Evolutionary conservation across 2,329 filamentous ascomycete species (phyloP).

Genomic region (Neurospora crassa): DNA sequence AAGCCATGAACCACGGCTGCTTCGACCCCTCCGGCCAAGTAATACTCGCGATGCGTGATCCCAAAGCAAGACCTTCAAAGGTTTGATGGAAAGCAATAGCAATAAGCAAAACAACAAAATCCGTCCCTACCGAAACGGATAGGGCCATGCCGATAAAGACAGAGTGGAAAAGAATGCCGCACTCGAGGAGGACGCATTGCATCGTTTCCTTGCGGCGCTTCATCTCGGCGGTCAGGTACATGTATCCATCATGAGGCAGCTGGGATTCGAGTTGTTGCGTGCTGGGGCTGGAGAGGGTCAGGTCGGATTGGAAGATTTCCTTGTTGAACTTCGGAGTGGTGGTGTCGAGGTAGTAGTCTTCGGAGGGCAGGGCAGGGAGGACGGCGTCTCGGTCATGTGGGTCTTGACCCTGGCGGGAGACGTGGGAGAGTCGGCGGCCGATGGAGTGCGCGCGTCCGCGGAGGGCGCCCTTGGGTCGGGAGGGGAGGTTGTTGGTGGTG

Average conservation of each 20-base stretch:
- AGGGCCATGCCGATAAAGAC: slow-evolving; percentile 84
- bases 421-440: slow-evolving; percentile 18
- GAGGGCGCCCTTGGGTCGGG: background rate
- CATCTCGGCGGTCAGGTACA: slow-evolving; percentile 39
- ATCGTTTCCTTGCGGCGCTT: slow-evolving; percentile 56
- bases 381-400: background rate
- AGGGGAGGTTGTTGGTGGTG: background rate
- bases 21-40: slow-evolving; percentile 60
- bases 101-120: slow-evolving; percentile 72
- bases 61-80: slow-evolving; percentile 80
- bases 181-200: slow-evolving; percentile 72
- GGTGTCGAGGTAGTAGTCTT: slow-evolving; percentile 5
- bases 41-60: slow-evolving; percentile 73
- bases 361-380: background rate
- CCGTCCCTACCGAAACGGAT: slow-evolving; percentile 66
- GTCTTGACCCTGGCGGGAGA: background rate
- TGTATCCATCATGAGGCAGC: slow-evolving; percentile 5
- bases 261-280: slow-evolving; percentile 1
- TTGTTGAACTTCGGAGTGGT: background rate
- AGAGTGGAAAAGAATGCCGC: slow-evolving; percentile 76
- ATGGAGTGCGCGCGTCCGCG: background rate
- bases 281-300: slow-evolving; percentile 57
- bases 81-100: slow-evolving; percentile 78
- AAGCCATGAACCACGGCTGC: slow-evolving; percentile 75
- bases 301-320: slow-evolving; percentile 40